A percentile compares a stretch with the other conserved stretches of the same genome.
These are phyloP conservation scores for Russula virescens DNA, from an alignment of 768 basidiomycete genomes.

Conservation along the genomic window DNA sequence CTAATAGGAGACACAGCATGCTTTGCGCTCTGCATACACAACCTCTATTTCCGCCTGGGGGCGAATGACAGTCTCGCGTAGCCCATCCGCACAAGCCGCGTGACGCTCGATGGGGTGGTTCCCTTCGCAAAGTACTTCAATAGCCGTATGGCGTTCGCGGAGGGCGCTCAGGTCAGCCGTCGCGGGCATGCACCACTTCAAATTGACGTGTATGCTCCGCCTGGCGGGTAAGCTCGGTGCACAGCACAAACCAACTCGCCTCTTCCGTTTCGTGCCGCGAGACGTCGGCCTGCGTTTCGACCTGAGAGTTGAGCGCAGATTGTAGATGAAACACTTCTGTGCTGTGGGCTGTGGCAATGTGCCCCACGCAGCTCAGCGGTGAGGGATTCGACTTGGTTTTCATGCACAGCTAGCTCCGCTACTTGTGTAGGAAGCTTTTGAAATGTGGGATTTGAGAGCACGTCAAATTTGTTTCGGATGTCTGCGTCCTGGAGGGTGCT, in stretches of 20 bases:
- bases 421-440: no score
- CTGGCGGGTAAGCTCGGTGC: constrained; percentile 41
- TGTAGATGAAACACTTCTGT: constrained; percentile 42
- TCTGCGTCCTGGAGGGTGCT: no score
- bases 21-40: constrained; percentile 48
- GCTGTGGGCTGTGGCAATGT: constrained; percentile 40
- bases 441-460: no score
- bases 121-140: constrained; percentile 71
- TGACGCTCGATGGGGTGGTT: constrained; percentile 58
- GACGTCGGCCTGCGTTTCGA: constrained; percentile 22
- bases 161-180: constrained; percentile 48
- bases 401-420: no score
- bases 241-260: no score
- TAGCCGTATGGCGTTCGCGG: constrained; percentile 45
- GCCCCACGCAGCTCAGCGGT: constrained; percentile 44
- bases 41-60: constrained; percentile 66
- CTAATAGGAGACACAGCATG: constrained; percentile 44
- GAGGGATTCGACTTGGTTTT: constrained; percentile 39
- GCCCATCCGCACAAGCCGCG: constrained; percentile 37
- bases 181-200: constrained; percentile 52
- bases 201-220: constrained; percentile 53
- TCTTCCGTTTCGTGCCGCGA: no score
- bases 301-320: constrained; percentile 43
- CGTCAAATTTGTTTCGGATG: no score
- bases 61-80: constrained; percentile 46